These are phyloP conservation scores for Onygenales sp. DNA, from an alignment of 2,329 filamentous ascomycete genomes.

Conservation along the genomic window DNA sequence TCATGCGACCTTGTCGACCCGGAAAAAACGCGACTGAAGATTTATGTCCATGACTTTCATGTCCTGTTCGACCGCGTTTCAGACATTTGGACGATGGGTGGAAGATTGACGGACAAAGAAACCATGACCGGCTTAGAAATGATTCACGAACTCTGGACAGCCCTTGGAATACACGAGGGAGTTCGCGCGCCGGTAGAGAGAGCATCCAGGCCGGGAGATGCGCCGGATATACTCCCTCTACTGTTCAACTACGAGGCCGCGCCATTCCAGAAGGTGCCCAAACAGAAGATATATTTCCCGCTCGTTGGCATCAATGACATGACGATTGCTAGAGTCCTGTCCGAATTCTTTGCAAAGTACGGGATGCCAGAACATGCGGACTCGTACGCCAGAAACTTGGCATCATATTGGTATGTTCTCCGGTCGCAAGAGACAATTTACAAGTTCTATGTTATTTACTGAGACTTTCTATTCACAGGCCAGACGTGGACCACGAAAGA, in stretches of 20 bases:
- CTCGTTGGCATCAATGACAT: background rate
- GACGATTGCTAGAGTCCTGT: background rate
- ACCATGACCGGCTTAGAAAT: constrained; percentile 8
- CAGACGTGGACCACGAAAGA: background rate
- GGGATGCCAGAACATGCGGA: background rate
- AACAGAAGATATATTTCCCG: background rate
- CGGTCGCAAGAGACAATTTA: background rate
- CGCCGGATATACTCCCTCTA: constrained; percentile 1
- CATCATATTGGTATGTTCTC: background rate
- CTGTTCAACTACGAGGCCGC: background rate
- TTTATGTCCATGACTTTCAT: constrained; percentile 11
- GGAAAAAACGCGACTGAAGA: constrained; percentile 11
- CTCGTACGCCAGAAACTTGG: background rate
- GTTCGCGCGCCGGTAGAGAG: constrained; percentile 5
- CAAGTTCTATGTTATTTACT: background rate
- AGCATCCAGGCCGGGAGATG: constrained; percentile 6
- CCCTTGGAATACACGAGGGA: constrained; percentile 8
- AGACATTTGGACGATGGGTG: constrained; percentile 15
- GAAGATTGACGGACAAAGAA: constrained; percentile 6
- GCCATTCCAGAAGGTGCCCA: background rate
- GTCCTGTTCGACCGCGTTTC: constrained; percentile 9
- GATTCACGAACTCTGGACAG: constrained; percentile 11
- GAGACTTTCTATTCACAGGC: background rate
- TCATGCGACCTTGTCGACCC: constrained; percentile 14
- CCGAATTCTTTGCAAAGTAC: background rate